Evolutionary conservation across 768 basidiomycete species (phyloP).

Genomic region (Postia placenta): DNA sequence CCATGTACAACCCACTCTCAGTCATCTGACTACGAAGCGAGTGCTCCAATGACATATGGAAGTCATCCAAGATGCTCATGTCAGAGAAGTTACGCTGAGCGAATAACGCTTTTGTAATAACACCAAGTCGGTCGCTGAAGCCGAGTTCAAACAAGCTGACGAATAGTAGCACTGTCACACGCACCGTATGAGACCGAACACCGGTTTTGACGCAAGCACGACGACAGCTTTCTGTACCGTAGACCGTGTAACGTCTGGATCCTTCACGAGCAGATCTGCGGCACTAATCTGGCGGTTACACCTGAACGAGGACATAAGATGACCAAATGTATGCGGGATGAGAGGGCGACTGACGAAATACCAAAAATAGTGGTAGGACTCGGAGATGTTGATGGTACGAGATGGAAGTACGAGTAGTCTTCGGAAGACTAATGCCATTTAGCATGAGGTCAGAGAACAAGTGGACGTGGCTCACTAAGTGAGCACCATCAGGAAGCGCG

Average conservation of each 20-base stretch:
- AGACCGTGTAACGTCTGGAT: constrained; percentile 85
- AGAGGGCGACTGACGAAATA: constrained; percentile 65
- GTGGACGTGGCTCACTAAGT: constrained; percentile 63
- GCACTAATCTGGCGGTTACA: constrained; percentile 94
- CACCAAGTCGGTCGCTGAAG: constrained; percentile 81
- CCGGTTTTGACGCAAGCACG: constrained; percentile 82
- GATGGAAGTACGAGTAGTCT: constrained; percentile 96
- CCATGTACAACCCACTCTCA: constrained; percentile 93
- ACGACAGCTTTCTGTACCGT: constrained; percentile 98
- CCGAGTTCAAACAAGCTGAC: background rate
- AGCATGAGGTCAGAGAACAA: constrained; percentile 7
- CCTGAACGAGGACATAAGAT: constrained; percentile 33
- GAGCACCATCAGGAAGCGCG: constrained; percentile 95
- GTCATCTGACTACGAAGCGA: constrained; percentile 78
- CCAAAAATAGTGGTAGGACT: constrained; percentile 86
- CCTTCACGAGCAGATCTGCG: constrained; percentile 68
- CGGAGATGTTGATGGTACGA: constrained; percentile 60
- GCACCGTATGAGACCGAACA: constrained; percentile 91
- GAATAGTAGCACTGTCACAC: background rate
- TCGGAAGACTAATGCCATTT: constrained; percentile 57
- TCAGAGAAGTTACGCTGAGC: constrained; percentile 75
- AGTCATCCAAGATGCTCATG: constrained; percentile 84
- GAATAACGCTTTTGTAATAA: constrained; percentile 85
- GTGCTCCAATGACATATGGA: constrained; percentile 68
- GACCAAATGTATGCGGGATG: background rate